A percentile compares a stretch with the other conserved stretches of the same genome.
Conservation (phyloP, 1,284 basidiomycete species). For the Psilocybe mexicana region DNA sequence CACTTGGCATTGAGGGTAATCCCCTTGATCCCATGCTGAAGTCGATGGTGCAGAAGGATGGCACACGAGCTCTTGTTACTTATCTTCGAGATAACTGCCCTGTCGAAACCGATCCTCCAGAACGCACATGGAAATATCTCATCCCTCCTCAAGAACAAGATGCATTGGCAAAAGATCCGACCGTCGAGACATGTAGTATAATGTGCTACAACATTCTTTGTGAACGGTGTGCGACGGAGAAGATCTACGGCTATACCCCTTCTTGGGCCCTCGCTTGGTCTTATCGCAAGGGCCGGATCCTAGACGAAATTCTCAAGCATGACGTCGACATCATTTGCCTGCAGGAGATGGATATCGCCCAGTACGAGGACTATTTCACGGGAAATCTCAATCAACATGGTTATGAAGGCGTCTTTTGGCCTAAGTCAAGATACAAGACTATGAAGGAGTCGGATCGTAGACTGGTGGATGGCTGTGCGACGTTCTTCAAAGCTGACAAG, state of each 20-base stretch:
- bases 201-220: conserved; percentile 96
- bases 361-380: conserved; percentile 93
- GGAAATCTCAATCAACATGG: conserved; percentile 76
- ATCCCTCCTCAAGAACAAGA: conserved; percentile 71
- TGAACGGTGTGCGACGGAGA: conserved; percentile 87
- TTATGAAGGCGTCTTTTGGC: conserved; percentile 92
- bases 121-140: conserved; percentile 81
- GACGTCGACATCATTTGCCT: conserved; percentile 92
- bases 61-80: conserved; percentile 85
- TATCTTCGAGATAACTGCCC: conserved; percentile 90
- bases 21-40: conserved; percentile 82
- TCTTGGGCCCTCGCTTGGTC: conserved; percentile 96
- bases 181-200: conserved; percentile 75
- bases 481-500: conserved; percentile 91
- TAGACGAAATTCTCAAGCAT: conserved; percentile 85
- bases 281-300: conserved; percentile 90
- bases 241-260: conserved; percentile 96
- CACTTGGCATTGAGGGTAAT: conserved; percentile 95
- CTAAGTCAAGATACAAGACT: conserved; percentile 93
- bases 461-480: conserved; percentile 95
- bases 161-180: conserved; percentile 52
- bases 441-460: conserved; percentile 89
- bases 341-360: conserved; percentile 91
- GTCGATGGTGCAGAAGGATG: conserved; percentile 88
- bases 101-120: conserved; percentile 79